phyloP scores from a whole-genome alignment of 2,329 filamentous ascomycete species.

The Cercospora sojina region DNA sequence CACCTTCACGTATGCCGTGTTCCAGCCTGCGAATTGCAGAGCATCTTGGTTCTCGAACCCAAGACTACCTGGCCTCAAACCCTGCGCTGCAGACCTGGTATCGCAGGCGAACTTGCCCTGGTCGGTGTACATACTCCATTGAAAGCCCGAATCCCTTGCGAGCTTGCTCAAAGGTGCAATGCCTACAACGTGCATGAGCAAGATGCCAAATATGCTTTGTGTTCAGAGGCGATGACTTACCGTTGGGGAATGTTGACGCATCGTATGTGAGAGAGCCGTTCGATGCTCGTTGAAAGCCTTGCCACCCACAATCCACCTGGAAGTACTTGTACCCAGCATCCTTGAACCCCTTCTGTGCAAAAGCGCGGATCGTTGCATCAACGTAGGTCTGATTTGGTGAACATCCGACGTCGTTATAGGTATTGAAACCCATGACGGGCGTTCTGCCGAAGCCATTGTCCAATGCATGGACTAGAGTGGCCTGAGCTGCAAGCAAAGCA shows the following conservation, averaged over 20 bases:
- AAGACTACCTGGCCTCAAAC: slow-evolving; percentile 24
- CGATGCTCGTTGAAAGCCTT: slow-evolving; percentile 38
- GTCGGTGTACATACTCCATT: slow-evolving; percentile 57
- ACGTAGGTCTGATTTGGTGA: slow-evolving; percentile 28
- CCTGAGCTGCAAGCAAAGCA: slow-evolving; percentile 2
- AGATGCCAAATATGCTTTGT: too few relatives aligned
- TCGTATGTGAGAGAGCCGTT: slow-evolving; percentile 55
- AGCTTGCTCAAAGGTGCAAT: slow-evolving; percentile 52
- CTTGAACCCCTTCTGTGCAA: slow-evolving; percentile 21
- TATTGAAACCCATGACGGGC: slow-evolving; percentile 33
- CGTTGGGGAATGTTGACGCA: slow-evolving; percentile 51
- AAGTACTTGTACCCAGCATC: slow-evolving; percentile 55
- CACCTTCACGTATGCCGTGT: slow-evolving; percentile 32
- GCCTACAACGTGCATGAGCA: neutral
- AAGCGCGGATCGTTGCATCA: slow-evolving; percentile 24
- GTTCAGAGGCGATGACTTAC: slow-evolving; percentile 20
- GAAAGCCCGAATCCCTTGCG: slow-evolving; percentile 50
- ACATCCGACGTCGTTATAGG: slow-evolving; percentile 31
- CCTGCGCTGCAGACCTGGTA: slow-evolving; percentile 17
- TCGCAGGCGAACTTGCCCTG: slow-evolving; percentile 33
- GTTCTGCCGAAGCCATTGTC: slow-evolving; percentile 35
- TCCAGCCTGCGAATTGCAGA: slow-evolving; percentile 33
- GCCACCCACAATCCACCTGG: slow-evolving; percentile 62
- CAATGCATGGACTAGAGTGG: slow-evolving; percentile 19
- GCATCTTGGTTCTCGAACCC: slow-evolving; percentile 32